Conservation (phyloP, 805 yeast genomes). For the Candida incommunis region DNA sequence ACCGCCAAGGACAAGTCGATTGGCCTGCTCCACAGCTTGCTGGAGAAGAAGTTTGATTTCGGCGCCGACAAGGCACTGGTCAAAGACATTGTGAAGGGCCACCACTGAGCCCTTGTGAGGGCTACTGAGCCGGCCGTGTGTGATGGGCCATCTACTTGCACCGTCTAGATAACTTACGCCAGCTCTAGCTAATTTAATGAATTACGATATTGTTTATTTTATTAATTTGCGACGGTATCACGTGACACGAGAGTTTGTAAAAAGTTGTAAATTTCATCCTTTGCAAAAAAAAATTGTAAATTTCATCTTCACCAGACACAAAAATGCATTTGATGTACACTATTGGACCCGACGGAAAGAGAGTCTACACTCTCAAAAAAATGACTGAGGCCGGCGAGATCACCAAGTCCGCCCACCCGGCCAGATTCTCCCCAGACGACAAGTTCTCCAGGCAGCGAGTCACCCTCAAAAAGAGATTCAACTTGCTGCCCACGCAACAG, state of each 20-base stretch:
- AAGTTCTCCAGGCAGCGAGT: constrained; percentile 98
- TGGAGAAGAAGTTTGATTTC: background rate
- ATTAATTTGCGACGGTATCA: no score
- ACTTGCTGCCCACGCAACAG: constrained; percentile 75
- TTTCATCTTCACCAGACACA: constrained; percentile 1
- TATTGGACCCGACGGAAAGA: constrained; percentile 84
- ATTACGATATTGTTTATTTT: no score
- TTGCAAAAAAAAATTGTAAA: background rate
- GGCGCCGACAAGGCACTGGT: background rate
- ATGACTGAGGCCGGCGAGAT: constrained; percentile 73
- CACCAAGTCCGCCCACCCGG: constrained; percentile 98
- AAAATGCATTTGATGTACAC: constrained; percentile 99
- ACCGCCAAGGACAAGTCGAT: background rate
- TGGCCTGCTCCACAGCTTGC: background rate
- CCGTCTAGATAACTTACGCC: no score
- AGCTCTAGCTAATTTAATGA: no score
- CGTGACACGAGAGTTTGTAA: no score
- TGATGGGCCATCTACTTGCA: no score
- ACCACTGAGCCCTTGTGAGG: no score
- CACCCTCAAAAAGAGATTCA: constrained; percentile 88
- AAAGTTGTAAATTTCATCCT: background rate
- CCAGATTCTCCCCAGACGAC: constrained; percentile 99
- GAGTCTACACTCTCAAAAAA: constrained; percentile 85
- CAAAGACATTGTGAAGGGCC: no score
- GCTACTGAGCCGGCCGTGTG: no score